Evolutionary conservation across 441 rosid genomes (phyloP), one percentile per base, ranked within the genome.

Genomic region (Jatropha podagrica): DNA sequence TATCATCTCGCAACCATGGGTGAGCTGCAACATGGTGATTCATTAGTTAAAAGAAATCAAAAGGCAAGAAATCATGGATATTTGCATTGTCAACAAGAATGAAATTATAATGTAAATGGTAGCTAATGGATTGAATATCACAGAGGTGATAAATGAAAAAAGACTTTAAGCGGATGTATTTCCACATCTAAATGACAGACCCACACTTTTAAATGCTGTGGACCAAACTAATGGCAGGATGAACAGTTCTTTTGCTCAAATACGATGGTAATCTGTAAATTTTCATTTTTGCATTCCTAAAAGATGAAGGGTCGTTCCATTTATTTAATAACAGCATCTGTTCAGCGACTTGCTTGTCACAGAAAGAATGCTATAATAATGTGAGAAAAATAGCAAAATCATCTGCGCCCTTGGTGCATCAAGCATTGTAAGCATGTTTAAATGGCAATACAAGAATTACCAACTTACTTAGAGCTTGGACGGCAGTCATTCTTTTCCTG

Each of bases 401-500:
- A 68, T 49, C 4, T 5, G 6, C 32, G 23, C 13, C n/a, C 4
- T 69, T 3, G 13, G 18, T 41, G 12, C 15, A 65, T 27, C 52
- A 27, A 44, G 38, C 10, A 46, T 18, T 13, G 5, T 26, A 20
- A 69, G 46, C 17, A 52, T 52, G 15, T 14, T 54, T 42, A 37
- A 26, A 77, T 69, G 17, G 20, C 11, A 48, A 46, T 55, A 65
- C 17, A 60, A 13, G 52, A 74, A 69, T 62, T 58, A 46, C 14
- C 41, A 74, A 90, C 98, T 92, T 83, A 95, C 98, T 79, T 78
- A 95, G 81, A 78, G 98, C 98, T 87, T 95, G 98, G 48, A 82
- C 98, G 37, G 97, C 92, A 76, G 97, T 90, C 97, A 92, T 89
- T 83, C 98, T 87, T 85, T 91, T 94, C 80, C 98, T 82, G 74